These are phyloP conservation scores for Amylostereum areolatum DNA, from an alignment of 1,284 basidiomycete species.

Conservation along the genomic window DNA sequence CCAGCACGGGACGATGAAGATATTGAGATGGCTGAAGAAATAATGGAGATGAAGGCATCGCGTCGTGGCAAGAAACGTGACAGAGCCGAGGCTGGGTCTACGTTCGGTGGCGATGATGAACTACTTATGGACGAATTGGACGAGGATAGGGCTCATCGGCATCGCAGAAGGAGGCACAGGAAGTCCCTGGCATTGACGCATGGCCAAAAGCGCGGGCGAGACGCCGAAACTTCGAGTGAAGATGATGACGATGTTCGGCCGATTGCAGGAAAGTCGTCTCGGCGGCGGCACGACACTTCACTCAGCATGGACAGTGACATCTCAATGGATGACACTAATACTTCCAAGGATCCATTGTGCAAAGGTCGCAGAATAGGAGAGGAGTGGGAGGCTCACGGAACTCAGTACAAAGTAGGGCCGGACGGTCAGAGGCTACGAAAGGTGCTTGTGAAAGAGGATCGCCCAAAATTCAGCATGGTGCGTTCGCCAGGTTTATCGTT, in stretches of 20 bases:
- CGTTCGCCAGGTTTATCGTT: not conserved
- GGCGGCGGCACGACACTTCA: constrained; percentile 29
- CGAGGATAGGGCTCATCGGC: constrained; percentile 20
- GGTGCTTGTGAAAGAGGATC: constrained; percentile 60
- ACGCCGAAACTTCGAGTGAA: constrained; percentile 46
- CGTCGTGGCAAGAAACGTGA: constrained; percentile 71
- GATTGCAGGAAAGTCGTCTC: constrained; percentile 19
- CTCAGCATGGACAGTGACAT: constrained; percentile 27
- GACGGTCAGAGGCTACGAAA: constrained; percentile 66
- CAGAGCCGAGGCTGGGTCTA: constrained; percentile 64
- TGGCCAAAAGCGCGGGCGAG: constrained; percentile 62
- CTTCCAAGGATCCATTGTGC: constrained; percentile 43
- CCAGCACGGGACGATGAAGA: constrained; percentile 10
- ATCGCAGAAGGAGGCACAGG: constrained; percentile 36
- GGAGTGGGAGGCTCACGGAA: constrained; percentile 65
- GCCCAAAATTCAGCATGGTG: constrained; percentile 69
- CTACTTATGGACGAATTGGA: constrained; percentile 21
- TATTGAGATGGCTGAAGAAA: constrained; percentile 23
- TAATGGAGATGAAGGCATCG: constrained; percentile 21
- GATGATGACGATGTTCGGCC: constrained; percentile 30
- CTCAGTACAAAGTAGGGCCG: constrained; percentile 62
- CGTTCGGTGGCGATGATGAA: constrained; percentile 63
- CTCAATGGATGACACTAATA: constrained; percentile 37
- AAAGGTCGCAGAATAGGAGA: constrained; percentile 60
- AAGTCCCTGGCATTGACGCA: constrained; percentile 39